These are phyloP conservation scores for Fusarium torulosum DNA, from an alignment of 2,329 filamentous ascomycete genomes.

Conservation along the genomic window DNA sequence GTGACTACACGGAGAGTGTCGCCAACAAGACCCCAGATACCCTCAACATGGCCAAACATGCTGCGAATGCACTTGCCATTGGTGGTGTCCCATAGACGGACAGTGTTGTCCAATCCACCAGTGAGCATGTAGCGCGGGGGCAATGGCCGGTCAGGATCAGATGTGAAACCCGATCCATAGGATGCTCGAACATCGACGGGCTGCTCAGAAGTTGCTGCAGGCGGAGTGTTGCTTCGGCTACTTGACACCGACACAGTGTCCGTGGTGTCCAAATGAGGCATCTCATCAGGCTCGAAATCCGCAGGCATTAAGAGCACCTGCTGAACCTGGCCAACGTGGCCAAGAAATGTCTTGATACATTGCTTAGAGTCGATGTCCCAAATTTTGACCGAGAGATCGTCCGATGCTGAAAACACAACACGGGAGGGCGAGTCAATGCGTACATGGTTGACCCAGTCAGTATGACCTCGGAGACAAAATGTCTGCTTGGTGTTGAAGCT, in stretches of 20 bases:
- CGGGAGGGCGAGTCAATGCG: constrained; percentile 84
- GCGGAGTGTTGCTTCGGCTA: constrained; percentile 59
- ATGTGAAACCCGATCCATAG: constrained; percentile 73
- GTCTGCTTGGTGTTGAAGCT: constrained; percentile 88
- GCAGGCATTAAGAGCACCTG: constrained; percentile 86
- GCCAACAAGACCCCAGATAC: constrained; percentile 91
- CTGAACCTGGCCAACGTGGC: constrained; percentile 95
- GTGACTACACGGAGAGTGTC: constrained; percentile 90
- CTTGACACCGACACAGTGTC: constrained; percentile 67
- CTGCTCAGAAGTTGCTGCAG: constrained; percentile 47
- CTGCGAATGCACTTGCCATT: constrained; percentile 87
- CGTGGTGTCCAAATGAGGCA: constrained; percentile 60
- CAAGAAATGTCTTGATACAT: constrained; percentile 83
- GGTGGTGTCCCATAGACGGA: constrained; percentile 90
- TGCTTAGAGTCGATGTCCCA: constrained; percentile 91
- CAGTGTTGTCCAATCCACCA: constrained; percentile 89
- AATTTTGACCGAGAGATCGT: constrained; percentile 90
- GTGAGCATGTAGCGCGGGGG: constrained; percentile 94
- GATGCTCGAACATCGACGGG: constrained; percentile 62
- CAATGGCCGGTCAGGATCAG: constrained; percentile 72
- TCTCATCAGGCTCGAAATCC: constrained; percentile 89
- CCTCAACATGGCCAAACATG: constrained; percentile 97
- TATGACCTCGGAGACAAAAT: constrained; percentile 84
- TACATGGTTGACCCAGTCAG: constrained; percentile 97
- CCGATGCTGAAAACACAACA: constrained; percentile 91